Conservation (phyloP, 2,329 filamentous ascomycete species). For the Dothidotthia symphoricarpi region DNA sequence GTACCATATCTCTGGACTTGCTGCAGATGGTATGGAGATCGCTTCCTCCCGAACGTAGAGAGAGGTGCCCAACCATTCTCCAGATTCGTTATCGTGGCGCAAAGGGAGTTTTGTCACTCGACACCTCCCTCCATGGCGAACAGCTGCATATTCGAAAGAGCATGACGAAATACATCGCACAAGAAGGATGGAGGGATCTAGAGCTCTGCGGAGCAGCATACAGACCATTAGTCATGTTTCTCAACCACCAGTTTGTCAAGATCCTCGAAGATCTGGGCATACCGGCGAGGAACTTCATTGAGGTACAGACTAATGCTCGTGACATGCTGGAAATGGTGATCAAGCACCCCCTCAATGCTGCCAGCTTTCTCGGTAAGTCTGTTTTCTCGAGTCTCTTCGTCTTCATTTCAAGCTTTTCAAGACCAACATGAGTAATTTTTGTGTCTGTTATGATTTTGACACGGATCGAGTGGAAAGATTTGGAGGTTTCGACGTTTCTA, state of each 20-base stretch:
- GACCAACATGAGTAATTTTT: too few relatives aligned
- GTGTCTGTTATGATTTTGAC: too few relatives aligned
- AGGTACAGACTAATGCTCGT: slow-evolving; percentile 64
- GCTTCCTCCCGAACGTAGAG: slow-evolving; percentile 48
- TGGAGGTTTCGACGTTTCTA: too few relatives aligned
- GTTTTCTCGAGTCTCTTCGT: too few relatives aligned
- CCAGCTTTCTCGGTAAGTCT: slow-evolving; percentile 56
- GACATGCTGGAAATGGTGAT: slow-evolving; percentile 60
- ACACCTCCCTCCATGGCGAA: slow-evolving; percentile 58
- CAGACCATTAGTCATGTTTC: slow-evolving; percentile 64
- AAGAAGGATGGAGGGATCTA: slow-evolving; percentile 51
- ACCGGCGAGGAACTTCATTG: slow-evolving; percentile 57
- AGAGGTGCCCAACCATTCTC: slow-evolving; percentile 45
- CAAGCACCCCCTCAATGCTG: slow-evolving; percentile 59
- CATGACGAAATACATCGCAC: slow-evolving; percentile 73
- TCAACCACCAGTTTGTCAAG: slow-evolving; percentile 82
- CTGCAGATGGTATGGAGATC: slow-evolving; percentile 59
- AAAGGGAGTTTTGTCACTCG: slow-evolving; percentile 63
- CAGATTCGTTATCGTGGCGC: slow-evolving; percentile 73
- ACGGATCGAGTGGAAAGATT: too few relatives aligned
- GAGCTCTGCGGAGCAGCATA: slow-evolving; percentile 71
- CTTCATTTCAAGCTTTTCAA: too few relatives aligned
- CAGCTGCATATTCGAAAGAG: slow-evolving; percentile 64
- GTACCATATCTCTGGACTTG: slow-evolving; percentile 65
- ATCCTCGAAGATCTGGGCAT: slow-evolving; percentile 78